Evolutionary conservation across 2,329 filamentous ascomycete genomes (phyloP).

Genomic region (Cladosporium austrohemisphaericum): DNA sequence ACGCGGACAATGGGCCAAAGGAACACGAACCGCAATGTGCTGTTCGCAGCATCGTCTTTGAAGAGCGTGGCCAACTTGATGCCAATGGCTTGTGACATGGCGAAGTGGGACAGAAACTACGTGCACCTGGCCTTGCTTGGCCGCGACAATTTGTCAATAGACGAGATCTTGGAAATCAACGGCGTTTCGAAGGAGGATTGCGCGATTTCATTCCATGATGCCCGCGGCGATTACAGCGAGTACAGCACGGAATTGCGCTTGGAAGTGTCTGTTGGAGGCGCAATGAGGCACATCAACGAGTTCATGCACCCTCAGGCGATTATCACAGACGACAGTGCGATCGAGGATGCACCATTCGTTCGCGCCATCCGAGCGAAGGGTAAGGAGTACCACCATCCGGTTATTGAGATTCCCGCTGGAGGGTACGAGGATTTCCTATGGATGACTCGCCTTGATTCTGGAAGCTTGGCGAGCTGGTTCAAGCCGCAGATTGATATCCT

Average conservation of each 20-base stretch:
- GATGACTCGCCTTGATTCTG: slow-evolving; percentile 72
- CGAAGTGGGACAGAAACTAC: slow-evolving; percentile 60
- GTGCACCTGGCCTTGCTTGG: slow-evolving; percentile 83
- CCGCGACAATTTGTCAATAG: slow-evolving; percentile 64
- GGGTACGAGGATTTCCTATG: slow-evolving; percentile 65
- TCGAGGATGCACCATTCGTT: slow-evolving; percentile 68
- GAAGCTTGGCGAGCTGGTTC: slow-evolving; percentile 73
- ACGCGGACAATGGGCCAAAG: slow-evolving; percentile 51
- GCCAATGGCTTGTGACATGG: slow-evolving; percentile 86
- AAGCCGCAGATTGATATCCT: slow-evolving; percentile 75
- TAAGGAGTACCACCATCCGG: slow-evolving; percentile 50
- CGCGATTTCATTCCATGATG: slow-evolving; percentile 66
- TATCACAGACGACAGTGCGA: slow-evolving; percentile 63
- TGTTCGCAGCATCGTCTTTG: slow-evolving; percentile 75
- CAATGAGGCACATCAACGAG: slow-evolving; percentile 65
- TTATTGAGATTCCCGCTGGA: slow-evolving; percentile 70
- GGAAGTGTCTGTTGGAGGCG: slow-evolving; percentile 59
- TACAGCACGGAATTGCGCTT: slow-evolving; percentile 69
- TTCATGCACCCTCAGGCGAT: slow-evolving; percentile 76
- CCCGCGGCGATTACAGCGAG: slow-evolving; percentile 67
- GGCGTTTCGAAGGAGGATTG: slow-evolving; percentile 68
- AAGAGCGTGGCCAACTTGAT: slow-evolving; percentile 69
- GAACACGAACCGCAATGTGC: slow-evolving; percentile 61
- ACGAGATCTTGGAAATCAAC: slow-evolving; percentile 71
- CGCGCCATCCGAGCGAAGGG: slow-evolving; percentile 57